Base-by-base conservation (phyloP, 73 alveolate genomes). In the Blepharisma japonicum region DNA sequence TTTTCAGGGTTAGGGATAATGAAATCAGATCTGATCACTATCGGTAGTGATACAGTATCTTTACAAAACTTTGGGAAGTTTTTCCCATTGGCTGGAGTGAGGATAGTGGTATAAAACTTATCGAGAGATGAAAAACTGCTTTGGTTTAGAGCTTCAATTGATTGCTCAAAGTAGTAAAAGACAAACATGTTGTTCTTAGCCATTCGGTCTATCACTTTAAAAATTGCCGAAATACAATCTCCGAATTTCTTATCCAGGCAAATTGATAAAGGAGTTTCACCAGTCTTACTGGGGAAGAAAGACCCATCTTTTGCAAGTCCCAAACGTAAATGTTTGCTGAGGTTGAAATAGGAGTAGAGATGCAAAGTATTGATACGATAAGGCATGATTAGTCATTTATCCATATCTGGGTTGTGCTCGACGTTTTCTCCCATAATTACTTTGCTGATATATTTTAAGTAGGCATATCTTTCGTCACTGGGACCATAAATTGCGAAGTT, bases 291-390 rank as follows among this genome's bases (percentile, higher is more conserved):
- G 11, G 74, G 74, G 74, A 61, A 18, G 23, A 61, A 61, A 18
- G 74, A 3, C 4, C 74, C 74, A 5, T 25, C 74, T 20, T 11
- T 9, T 18, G 39, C 11, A 8, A 61, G 11, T 9, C 49, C 47
- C 2, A n/a, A 9, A 2, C 18, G 47, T 14, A 61, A 39, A 25
- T 61, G 74, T 5, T 25, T 61, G 47, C 23, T n/a, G 48, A 61
- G 47, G 47, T 61, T 61, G 47, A 18, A 61, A 4, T 18, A 61
- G 47, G 74, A n/a, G 5, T 61, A 61, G 14, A 61, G 11, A 39
- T 61, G 74, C 47, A 61, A 61, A 61, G 46, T 39, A 25, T 61
- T 61, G 18, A 61, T 61, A 61, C 23, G 74, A 25, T 20, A 61
- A 61, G 74, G 74, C 46, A 14, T 39, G 38, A 61, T 61, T 9